phyloP scores from a whole-genome alignment of 805 yeast genomes.

The Starmerella gropengiesseri region DNA sequence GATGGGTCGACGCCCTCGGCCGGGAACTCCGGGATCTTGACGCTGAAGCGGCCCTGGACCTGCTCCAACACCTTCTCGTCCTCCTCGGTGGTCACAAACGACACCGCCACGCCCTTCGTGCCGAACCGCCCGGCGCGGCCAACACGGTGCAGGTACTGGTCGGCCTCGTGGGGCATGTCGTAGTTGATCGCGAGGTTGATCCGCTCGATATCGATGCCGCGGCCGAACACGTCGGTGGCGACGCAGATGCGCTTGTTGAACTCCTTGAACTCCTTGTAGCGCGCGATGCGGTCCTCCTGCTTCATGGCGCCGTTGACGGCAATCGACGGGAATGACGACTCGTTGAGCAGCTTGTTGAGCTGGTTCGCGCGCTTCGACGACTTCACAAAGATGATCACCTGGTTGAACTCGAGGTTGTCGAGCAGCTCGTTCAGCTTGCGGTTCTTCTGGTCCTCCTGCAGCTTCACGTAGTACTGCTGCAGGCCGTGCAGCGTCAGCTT shows the following conservation, averaged over 20 bases:
- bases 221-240: conserved; percentile 95
- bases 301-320: conserved; percentile 92
- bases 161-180: conserved; percentile 93
- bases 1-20: conserved; percentile 97
- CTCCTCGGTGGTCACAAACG: conserved; percentile 73
- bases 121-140: conserved; percentile 99
- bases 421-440: conserved; percentile 81
- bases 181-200: conserved; percentile 95
- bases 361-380: conserved; percentile 87
- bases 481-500: conserved; percentile 95
- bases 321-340: conserved; percentile 92
- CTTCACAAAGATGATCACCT: conserved; percentile 91
- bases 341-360: conserved; percentile 76
- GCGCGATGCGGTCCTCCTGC: conserved; percentile 95
- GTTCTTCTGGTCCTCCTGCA: conserved; percentile 86
- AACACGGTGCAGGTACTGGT: conserved; percentile 96
- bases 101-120: conserved; percentile 94
- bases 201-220: conserved; percentile 99
- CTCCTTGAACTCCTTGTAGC: conserved; percentile 93
- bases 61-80: conserved; percentile 83
- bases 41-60: conserved; percentile 96
- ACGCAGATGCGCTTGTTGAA: conserved; percentile 98
- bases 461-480: conserved; percentile 89
- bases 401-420: conserved; percentile 93
- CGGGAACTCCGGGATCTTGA: conserved; percentile 88